phyloP scores from a whole-genome alignment of 2,329 filamentous ascomycete species.

The Thelonectria blattea region DNA sequence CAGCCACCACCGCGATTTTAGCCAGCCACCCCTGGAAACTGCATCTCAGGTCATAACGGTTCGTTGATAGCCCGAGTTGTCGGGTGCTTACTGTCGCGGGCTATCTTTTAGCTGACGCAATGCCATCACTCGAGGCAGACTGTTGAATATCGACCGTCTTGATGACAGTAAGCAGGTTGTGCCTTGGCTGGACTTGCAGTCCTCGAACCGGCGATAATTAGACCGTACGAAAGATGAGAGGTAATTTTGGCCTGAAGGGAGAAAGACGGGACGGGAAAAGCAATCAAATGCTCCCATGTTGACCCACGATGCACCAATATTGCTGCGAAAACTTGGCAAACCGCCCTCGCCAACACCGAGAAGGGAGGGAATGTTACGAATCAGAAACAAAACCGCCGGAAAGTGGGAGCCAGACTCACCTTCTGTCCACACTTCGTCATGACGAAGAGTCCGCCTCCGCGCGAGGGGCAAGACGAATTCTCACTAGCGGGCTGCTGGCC shows the following conservation, averaged over 20 bases:
- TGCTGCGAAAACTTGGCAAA: neutral
- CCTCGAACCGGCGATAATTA: neutral
- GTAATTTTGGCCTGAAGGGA: neutral
- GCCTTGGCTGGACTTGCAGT: neutral
- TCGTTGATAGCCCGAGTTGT: neutral
- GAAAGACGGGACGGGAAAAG: neutral
- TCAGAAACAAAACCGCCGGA: too few relatives aligned
- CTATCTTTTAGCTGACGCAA: neutral
- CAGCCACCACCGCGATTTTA: neutral
- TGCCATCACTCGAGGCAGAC: neutral
- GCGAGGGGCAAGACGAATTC: too few relatives aligned
- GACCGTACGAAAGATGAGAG: too few relatives aligned
- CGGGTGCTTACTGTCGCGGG: neutral
- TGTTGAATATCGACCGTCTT: neutral
- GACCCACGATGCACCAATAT: neutral
- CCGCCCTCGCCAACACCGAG: neutral
- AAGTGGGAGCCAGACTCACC: neutral
- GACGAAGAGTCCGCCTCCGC: too few relatives aligned
- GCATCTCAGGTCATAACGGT: neutral
- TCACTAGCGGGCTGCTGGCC: neutral
- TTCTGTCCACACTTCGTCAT: neutral
- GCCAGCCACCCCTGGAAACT: neutral
- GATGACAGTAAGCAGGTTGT: neutral
- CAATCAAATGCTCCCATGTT: neutral
- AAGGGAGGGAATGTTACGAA: neutral